Percentiles rank a stretch among this genome's conserved stretches.
Evolutionary conservation across 192 early-diverging fungal species (phyloP).

Genomic region (Coemansia sp.): DNA sequence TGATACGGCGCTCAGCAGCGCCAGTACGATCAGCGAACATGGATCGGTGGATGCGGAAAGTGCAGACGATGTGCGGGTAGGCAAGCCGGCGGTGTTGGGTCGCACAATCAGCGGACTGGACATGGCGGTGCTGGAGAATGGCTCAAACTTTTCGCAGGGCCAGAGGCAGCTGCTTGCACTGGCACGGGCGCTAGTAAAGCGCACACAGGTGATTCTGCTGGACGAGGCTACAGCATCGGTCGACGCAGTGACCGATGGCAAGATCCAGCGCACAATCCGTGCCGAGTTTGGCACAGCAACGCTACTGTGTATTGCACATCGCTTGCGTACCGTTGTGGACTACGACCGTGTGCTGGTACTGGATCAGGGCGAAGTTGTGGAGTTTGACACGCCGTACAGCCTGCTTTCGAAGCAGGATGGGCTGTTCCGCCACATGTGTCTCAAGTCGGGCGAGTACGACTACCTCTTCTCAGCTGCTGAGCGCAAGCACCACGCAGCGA

Average conservation of each 20-base stretch:
- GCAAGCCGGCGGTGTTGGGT: constrained; percentile 15
- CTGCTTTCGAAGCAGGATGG: constrained; percentile 56
- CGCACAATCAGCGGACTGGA: constrained; percentile 45
- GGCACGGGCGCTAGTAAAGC: constrained; percentile 75
- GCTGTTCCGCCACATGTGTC: constrained; percentile 72
- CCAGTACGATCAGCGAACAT: constrained; percentile 20
- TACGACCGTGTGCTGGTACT: constrained; percentile 79
- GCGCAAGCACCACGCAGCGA: constrained; percentile 37
- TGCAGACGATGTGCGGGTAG: neutral
- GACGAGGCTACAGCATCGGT: constrained; percentile 81
- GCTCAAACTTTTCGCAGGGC: constrained; percentile 77
- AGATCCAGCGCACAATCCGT: constrained; percentile 72
- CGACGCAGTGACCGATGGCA: constrained; percentile 77
- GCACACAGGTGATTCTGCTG: constrained; percentile 66
- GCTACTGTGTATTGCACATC: constrained; percentile 73
- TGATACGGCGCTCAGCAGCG: constrained; percentile 7
- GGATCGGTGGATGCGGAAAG: constrained; percentile 2
- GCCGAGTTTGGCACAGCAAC: constrained; percentile 62
- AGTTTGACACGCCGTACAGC: constrained; percentile 65
- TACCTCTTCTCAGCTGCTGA: constrained; percentile 68
- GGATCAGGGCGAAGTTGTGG: constrained; percentile 68
- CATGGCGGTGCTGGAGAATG: constrained; percentile 56
- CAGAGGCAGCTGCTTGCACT: constrained; percentile 85
- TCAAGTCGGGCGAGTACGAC: constrained; percentile 77
- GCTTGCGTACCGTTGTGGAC: constrained; percentile 72